Evolutionary conservation across 495 filamentous ascomycete species (phyloP), one percentile per base, ranked within the genome.

Genomic region (Penicillium alfredii): DNA sequence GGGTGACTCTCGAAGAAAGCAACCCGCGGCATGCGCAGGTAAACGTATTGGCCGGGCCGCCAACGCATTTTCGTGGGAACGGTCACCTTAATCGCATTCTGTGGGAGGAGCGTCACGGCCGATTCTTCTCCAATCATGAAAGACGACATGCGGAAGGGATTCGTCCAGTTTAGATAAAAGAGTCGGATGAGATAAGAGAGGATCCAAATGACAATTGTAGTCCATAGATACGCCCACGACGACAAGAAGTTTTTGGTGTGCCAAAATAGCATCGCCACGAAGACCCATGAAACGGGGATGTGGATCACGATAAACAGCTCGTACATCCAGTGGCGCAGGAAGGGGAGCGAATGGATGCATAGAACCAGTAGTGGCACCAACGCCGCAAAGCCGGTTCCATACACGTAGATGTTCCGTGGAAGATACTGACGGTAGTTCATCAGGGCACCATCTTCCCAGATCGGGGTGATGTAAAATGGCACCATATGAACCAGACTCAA

Each of bases 41-140:
- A 97, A 15, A 97, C 84, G 44, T 90, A 95, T 58, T 97, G 90
- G 11, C 90, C 92, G 4, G 90, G 88, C 47, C 77, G 79, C 90
- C 90, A 97, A 44, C 75, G 81, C 76, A 95, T 83, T 54, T 88
- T 82, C 4, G 90, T 95, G 1, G 90, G 85, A 18, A 97, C 80
- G 2, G 89, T 96, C 38, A 97, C 74, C 49, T 96, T 94, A 58
- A 97, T 79, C 22, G 88, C 86, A 47, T 92, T 87, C 47, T 95
- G 86, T 11, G 84, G 82, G 58, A 97, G 84, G 22, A 94, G 62
- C 4, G 85, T 90, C 22, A 96, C 76, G 21, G 84, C 82, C 0
- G 83, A 84, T 54, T 90, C 86, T 51, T 97, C 92, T 34, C 90
- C 90, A 24, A 88, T 78, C 45, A 95, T 67, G 59, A 82, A 88